Evolutionary conservation across 805 yeast species (phyloP).

Genomic region (Wickerhamiella kurtzmanii): DNA sequence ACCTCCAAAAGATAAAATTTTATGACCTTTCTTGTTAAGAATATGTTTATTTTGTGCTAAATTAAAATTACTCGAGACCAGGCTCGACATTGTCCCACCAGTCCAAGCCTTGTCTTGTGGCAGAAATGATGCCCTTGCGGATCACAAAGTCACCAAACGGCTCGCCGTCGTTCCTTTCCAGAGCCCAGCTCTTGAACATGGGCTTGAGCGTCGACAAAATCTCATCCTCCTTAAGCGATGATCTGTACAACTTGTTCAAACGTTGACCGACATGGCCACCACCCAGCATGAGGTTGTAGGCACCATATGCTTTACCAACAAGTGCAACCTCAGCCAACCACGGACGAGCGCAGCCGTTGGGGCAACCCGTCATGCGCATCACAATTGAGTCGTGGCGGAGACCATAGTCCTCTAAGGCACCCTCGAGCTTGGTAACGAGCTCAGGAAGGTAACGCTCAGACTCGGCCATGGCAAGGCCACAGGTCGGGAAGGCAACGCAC

Average conservation of each 20-base stretch:
- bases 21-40: not conserved
- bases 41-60: too few species aligned
- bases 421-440: conserved; percentile 67
- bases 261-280: conserved; percentile 94
- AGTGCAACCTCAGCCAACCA: conserved; percentile 95
- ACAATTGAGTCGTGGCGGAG: conserved; percentile 87
- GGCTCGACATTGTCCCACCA: conserved; percentile 77
- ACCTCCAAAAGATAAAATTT: not conserved
- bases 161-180: conserved; percentile 81
- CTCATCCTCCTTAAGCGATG: conserved; percentile 83
- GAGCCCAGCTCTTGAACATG: conserved; percentile 84
- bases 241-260: conserved; percentile 75
- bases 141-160: conserved; percentile 90
- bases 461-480: conserved; percentile 98
- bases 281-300: conserved; percentile 86
- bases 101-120: conserved; percentile 78
- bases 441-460: conserved; percentile 85
- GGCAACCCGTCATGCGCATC: conserved; percentile 98
- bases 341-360: conserved; percentile 97
- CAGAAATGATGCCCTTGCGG: conserved; percentile 75
- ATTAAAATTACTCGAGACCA: conserved; percentile 19
- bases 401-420: conserved; percentile 80
- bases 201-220: conserved; percentile 66
- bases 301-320: conserved; percentile 89
- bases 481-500: conserved; percentile 96